Evolutionary conservation across 306 rosid genomes (phyloP).

Genomic region (Medicago arabica): DNA sequence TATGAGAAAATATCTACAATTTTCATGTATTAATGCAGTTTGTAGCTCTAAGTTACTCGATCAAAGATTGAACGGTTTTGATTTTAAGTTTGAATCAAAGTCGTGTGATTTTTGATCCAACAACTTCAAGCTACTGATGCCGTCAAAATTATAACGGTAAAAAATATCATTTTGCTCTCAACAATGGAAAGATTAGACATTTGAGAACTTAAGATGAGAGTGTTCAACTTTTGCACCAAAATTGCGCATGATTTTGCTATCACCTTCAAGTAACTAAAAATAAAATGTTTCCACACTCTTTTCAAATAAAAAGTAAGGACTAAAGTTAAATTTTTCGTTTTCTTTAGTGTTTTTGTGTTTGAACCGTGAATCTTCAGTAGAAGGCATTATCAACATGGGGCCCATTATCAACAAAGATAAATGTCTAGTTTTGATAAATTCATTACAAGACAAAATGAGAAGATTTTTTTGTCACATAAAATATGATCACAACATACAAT

Average conservation of each 20-base stretch:
- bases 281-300: conserved; percentile 17
- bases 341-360: conserved; percentile 4
- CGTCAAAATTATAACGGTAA: too few relatives aligned
- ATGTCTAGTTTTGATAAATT: conserved; percentile 2
- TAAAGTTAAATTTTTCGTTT: conserved; percentile 24
- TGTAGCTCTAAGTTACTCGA: not conserved
- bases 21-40: not conserved
- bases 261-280: conserved; percentile 26
- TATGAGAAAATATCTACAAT: conserved; percentile 23
- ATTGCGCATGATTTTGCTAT: conserved; percentile 32
- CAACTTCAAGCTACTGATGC: not conserved
- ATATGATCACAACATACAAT: conserved; percentile 9
- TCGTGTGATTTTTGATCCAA: not conserved
- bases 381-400: conserved; percentile 18
- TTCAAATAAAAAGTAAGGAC: conserved; percentile 22
- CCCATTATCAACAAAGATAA: conserved; percentile 38
- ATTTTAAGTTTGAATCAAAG: not conserved
- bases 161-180: too few relatives aligned
- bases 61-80: not conserved
- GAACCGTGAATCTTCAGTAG: conserved; percentile 44
- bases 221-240: conserved; percentile 37
- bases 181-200: conserved; percentile 24
- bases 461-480: conserved; percentile 26
- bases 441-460: conserved; percentile 3
- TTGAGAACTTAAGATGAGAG: conserved; percentile 15